Conservation (phyloP, 2,329 filamentous ascomycete genomes). For the Phaeosphaeria sp. region DNA sequence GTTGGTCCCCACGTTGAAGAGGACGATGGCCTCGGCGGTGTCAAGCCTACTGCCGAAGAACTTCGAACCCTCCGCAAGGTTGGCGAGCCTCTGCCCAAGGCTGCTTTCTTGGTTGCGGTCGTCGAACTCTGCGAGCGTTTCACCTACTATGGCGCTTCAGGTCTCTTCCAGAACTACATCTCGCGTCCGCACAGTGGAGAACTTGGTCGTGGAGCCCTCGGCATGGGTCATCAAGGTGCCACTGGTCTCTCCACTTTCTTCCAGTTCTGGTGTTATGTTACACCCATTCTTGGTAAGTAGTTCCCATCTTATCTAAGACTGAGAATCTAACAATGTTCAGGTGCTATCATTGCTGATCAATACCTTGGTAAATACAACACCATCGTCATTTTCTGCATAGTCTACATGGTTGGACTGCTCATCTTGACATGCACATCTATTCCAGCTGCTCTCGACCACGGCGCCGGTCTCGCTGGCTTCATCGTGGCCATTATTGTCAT, state of each 20-base stretch:
- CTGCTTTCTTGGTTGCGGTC: conserved; percentile 56
- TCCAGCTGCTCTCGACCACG: conserved; percentile 67
- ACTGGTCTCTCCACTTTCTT: conserved; percentile 57
- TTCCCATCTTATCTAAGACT: no score
- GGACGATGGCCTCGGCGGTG: conserved; percentile 37
- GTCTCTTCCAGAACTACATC: conserved; percentile 60
- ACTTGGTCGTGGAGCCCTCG: conserved; percentile 49
- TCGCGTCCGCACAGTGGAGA: conserved; percentile 48
- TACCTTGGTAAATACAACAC: conserved; percentile 75
- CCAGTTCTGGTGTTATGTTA: conserved; percentile 49
- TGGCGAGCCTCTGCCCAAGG: conserved; percentile 55
- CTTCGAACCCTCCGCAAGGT: conserved; percentile 52
- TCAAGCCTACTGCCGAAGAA: conserved; percentile 53
- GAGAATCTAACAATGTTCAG: conserved; percentile 39
- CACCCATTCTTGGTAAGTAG: conserved; percentile 8
- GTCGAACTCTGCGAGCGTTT: conserved; percentile 59
- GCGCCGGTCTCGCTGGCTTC: conserved; percentile 69
- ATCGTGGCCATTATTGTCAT: conserved; percentile 67
- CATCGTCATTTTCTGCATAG: conserved; percentile 69
- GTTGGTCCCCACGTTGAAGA: conserved; percentile 19
- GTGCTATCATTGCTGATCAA: conserved; percentile 68
- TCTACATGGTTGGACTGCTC: conserved; percentile 71
- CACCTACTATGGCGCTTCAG: conserved; percentile 55
- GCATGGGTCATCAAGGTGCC: conserved; percentile 53
- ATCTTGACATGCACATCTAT: conserved; percentile 71